A percentile compares a stretch with the other conserved stretches of the same genome.
Evolutionary conservation across 257 asterid genomes (phyloP).

Genomic region (Haberlea rhodopensis): DNA sequence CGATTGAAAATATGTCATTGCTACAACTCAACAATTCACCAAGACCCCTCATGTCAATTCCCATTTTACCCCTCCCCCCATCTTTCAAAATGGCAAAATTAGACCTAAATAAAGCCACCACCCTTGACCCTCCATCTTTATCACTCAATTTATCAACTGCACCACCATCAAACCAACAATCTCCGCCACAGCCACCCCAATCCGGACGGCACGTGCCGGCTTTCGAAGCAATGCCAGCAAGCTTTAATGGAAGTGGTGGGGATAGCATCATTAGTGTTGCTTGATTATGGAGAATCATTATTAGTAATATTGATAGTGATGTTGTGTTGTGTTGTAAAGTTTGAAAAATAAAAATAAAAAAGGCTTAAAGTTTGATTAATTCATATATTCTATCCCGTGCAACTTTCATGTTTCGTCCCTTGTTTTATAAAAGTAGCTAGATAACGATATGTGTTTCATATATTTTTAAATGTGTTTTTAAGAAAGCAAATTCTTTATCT

Average conservation of each 20-base stretch:
- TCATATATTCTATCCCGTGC: neutral
- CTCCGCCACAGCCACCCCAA: constrained; percentile 16
- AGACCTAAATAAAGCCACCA: constrained; percentile 47
- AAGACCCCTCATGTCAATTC: constrained; percentile 58
- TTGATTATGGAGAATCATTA: constrained; percentile 38
- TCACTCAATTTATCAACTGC: constrained; percentile 53
- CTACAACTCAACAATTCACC: constrained; percentile 54
- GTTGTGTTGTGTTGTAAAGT: constrained; percentile 48
- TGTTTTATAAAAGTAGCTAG: neutral
- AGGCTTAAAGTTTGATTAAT: neutral
- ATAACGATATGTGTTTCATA: too few relatives aligned
- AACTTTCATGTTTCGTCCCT: neutral
- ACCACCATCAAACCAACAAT: constrained; percentile 33
- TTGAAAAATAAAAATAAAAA: neutral
- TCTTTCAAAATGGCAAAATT: constrained; percentile 75
- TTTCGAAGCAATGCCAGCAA: constrained; percentile 56
- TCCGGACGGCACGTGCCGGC: constrained; percentile 45
- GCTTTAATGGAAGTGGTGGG: constrained; percentile 74
- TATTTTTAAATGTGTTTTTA: too few relatives aligned
- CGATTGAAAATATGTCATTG: constrained; percentile 30
- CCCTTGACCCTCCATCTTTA: constrained; percentile 39
- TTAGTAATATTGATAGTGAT: constrained; percentile 31
- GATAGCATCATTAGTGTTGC: constrained; percentile 92
- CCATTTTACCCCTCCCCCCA: constrained; percentile 70
- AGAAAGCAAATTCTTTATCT: neutral